A percentile compares a stretch with the other conserved stretches of the same genome.
Conservation (phyloP, 176 grass and related monocot species). For the Thinopyrum elongatum region DNA sequence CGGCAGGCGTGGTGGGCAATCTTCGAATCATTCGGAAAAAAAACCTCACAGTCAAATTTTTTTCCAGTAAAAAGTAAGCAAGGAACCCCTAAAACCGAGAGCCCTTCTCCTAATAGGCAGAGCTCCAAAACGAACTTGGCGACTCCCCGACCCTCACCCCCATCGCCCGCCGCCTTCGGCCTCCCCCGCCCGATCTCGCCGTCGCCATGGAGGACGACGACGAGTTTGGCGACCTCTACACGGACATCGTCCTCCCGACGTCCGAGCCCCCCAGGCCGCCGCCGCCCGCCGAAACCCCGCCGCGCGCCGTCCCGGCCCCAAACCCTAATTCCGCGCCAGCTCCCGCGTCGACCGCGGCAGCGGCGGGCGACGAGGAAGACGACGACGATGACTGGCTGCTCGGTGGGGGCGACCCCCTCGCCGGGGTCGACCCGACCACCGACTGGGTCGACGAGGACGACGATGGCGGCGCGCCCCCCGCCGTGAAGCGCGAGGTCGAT, state of each 20-base stretch:
- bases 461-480: not conserved
- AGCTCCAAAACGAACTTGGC: not conserved
- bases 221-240: slow-evolving; percentile 98
- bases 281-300: not conserved
- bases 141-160: not conserved
- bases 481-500: slow-evolving; percentile 35
- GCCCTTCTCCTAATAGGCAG: slow-evolving; percentile 6
- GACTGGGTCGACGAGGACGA: slow-evolving; percentile 79
- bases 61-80: not conserved
- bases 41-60: too few species aligned
- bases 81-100: not conserved
- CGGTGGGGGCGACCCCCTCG: slow-evolving; percentile 40
- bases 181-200: slow-evolving; percentile 16
- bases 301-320: not conserved
- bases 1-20: too few species aligned
- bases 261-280: slow-evolving; percentile 17
- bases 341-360: not conserved
- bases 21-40: too few species aligned
- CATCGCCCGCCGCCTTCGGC: slow-evolving; percentile 35
- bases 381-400: slow-evolving; percentile 81
- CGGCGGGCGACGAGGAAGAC: not conserved
- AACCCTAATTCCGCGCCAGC: slow-evolving; percentile 32
- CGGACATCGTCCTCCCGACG: slow-evolving; percentile 52
- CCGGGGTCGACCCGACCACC: slow-evolving; percentile 52
- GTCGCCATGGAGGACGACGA: slow-evolving; percentile 88